Base-by-base conservation (phyloP, 1,284 basidiomycete genomes). In the Ganoderma boninense region DNA sequence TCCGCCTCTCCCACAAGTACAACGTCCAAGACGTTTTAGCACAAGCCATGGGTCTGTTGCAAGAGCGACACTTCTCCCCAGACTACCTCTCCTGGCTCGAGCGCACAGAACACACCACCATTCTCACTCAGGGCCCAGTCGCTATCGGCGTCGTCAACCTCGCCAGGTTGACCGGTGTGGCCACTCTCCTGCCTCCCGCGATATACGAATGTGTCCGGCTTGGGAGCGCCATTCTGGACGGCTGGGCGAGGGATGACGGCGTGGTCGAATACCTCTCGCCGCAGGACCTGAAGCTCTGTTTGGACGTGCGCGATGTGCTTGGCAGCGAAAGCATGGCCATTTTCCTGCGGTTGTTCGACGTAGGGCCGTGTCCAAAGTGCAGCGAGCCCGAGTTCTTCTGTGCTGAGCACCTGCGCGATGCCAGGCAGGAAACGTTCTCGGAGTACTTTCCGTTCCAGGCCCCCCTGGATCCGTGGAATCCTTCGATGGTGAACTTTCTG, bases 1-100 rank as follows among this genome's bases (percentile, higher is more conserved):
- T 67, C 16, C 71, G 65, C 18, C 65, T 72, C 29, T 44, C 68
- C 2, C 68, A 72, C 68, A 72, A 69, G 60, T 72, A 72, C 29
- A 23, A 65, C 5, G 43, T 69, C 2, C 61, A 67, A 16, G 66
- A 62, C 35, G 18, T 72, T 29, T 65, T 7, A 52, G 7, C 7
- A 23, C 49, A 26, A 26, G 49, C 49, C 6, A 8, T 52, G 11
- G 23, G 4, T 6, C 23, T 26, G 1, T 11, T 52, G 49, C 23
- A 23, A 14, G n/a, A 26, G n/a, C 6, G 49, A 7, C n/a, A 52
- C 26, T 52, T 10, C 23, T 8, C 49, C 23, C 4, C 13, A 14
- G 43, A 44, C 16, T 44, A 44, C 43, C 0, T 18, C 43, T 14
- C 16, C 43, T 44, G 43, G 43, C 16, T 6, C 3, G 16, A 44